These are phyloP conservation scores for Cylindrodendrum hubeiense DNA, from an alignment of 2,329 filamentous ascomycete species.

Conservation along the genomic window DNA sequence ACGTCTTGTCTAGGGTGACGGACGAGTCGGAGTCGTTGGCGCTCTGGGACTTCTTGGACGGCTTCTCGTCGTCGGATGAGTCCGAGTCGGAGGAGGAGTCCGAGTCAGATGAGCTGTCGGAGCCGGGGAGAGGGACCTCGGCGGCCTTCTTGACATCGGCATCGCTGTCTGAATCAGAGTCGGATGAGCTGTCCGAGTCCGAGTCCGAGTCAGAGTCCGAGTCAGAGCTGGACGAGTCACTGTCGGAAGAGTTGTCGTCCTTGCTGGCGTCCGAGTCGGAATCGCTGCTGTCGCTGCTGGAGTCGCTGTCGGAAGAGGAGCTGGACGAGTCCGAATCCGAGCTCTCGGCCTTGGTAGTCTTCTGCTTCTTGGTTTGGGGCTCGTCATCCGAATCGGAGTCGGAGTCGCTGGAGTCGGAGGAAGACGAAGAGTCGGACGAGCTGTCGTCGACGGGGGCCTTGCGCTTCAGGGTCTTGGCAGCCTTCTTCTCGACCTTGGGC, in stretches of 20 bases:
- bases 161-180: conserved; percentile 48
- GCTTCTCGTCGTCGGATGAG: conserved; percentile 48
- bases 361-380: conserved; percentile 66
- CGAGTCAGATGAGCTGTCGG: conserved; percentile 49
- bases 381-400: conserved; percentile 61
- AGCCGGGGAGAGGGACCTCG: conserved; percentile 58
- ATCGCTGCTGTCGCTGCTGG: conserved; percentile 41
- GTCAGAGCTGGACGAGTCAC: conserved; percentile 46
- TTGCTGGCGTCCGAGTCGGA: conserved; percentile 51
- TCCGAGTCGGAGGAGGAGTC: conserved; percentile 52
- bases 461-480: conserved; percentile 53
- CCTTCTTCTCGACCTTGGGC: conserved; percentile 25
- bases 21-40: conserved; percentile 56
- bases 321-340: conserved; percentile 46
- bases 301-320: conserved; percentile 38
- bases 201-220: conserved; percentile 48
- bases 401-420: conserved; percentile 52
- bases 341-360: conserved; percentile 41
- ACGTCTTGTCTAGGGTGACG: conserved; percentile 64
- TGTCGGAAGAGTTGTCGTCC: conserved; percentile 41
- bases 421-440: conserved; percentile 47
- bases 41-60: conserved; percentile 33
- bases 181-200: conserved; percentile 55
- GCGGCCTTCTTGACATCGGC: conserved; percentile 54
- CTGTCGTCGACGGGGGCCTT: conserved; percentile 51